These are phyloP conservation scores for Pythium coloratum DNA, from an alignment of 352 stramenopile species.

Conservation along the genomic window DNA sequence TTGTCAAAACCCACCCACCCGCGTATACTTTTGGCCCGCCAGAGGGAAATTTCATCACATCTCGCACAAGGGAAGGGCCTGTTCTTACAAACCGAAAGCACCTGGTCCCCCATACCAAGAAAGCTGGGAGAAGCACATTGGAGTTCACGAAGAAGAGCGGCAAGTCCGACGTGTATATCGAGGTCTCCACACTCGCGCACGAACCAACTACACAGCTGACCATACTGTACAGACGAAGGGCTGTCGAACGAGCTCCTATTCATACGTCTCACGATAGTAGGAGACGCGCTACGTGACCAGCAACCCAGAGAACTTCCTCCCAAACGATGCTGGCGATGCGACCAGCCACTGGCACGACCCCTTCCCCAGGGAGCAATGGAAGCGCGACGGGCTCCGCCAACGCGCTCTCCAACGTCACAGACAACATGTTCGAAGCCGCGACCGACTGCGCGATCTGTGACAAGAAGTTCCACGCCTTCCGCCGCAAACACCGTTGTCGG, in stretches of 20 bases:
- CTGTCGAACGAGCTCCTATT: neutral
- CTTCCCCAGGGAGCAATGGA: constrained; percentile 12
- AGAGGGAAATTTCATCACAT: neutral
- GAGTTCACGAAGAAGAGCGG: neutral
- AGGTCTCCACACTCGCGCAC: neutral
- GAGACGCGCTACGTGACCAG: neutral
- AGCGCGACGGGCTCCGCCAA: constrained; percentile 5
- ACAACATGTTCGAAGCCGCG: constrained; percentile 50
- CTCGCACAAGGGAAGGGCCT: neutral
- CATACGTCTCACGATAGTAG: neutral
- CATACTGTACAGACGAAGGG: neutral
- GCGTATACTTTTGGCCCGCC: neutral
- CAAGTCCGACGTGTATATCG: neutral
- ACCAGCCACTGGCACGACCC: constrained; percentile 10
- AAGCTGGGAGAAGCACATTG: neutral
- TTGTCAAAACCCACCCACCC: constrained; percentile 11
- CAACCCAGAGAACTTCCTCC: neutral
- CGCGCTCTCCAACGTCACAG: constrained; percentile 24
- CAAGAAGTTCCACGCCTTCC: constrained; percentile 87
- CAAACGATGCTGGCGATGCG: constrained; percentile 21
- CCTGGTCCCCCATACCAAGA: neutral
- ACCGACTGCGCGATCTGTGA: constrained; percentile 76
- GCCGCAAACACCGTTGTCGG: constrained; percentile 79
- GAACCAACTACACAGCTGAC: neutral
- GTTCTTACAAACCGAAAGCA: neutral